Conservation (phyloP, 2,329 filamentous ascomycete species). For the Sporothrix inflata region DNA sequence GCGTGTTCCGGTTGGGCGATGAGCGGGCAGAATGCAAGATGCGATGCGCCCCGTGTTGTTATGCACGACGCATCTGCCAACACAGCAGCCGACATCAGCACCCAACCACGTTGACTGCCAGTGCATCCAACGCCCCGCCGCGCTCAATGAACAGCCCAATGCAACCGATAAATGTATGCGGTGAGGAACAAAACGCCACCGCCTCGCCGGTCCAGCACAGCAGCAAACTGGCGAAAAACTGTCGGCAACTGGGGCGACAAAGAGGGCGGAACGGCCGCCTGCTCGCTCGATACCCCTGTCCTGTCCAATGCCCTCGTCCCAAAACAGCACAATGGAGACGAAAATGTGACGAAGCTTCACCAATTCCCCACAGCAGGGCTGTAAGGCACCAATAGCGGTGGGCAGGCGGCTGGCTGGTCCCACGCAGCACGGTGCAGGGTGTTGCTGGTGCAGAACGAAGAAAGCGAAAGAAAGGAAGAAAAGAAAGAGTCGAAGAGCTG, state of each 20-base stretch:
- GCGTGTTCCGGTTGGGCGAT: constrained; percentile 20
- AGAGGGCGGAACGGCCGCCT: neutral
- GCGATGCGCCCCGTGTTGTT: neutral
- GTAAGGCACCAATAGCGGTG: constrained; percentile 18
- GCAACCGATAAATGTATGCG: constrained; percentile 1
- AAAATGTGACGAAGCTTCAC: constrained; percentile 17
- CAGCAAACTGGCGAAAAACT: neutral
- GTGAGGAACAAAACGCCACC: constrained; percentile 5
- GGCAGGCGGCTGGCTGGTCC: neutral
- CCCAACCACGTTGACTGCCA: constrained; percentile 16
- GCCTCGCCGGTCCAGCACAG: neutral
- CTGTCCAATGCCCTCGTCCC: neutral
- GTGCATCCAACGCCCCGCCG: neutral
- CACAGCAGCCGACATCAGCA: constrained; percentile 10
- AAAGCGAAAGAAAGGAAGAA: neutral
- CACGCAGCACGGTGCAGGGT: neutral
- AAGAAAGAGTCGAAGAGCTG: neutral
- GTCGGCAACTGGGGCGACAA: neutral
- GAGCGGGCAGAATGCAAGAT: constrained; percentile 1
- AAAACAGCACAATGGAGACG: constrained; percentile 3
- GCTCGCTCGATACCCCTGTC: neutral
- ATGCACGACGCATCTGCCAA: constrained; percentile 15
- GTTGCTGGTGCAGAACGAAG: neutral
- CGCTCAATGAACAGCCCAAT: neutral
- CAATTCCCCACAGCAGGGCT: constrained; percentile 16